phyloP scores from a whole-genome alignment of 306 rosid species.

The Biancaea sappan region DNA sequence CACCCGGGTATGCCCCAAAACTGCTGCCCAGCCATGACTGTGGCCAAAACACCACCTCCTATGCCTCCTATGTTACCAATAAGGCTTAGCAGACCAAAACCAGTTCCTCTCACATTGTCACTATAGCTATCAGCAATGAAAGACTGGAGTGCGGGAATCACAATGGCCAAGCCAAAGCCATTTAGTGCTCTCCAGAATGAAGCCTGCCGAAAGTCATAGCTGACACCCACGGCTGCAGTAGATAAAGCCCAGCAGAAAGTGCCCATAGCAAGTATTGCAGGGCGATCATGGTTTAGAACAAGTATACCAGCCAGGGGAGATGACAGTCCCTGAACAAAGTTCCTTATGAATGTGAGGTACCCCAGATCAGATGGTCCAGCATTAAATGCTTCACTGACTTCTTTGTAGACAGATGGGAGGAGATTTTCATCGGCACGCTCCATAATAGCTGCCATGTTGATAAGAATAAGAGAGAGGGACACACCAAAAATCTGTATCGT shows the following conservation, averaged over 20 bases:
- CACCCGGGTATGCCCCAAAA: constrained; percentile 82
- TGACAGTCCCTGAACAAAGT: constrained; percentile 80
- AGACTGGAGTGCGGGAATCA: constrained; percentile 95
- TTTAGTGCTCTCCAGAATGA: constrained; percentile 93
- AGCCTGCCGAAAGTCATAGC: constrained; percentile 65
- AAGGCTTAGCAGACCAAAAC: constrained; percentile 83
- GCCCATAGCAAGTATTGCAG: constrained; percentile 83
- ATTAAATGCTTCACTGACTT: constrained; percentile 90
- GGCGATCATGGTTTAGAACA: constrained; percentile 78
- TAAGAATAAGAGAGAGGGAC: constrained; percentile 77
- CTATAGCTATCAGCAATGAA: constrained; percentile 90
- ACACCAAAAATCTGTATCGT: constrained; percentile 57
- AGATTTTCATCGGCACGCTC: constrained; percentile 95
- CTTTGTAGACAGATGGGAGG: constrained; percentile 96
- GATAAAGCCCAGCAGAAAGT: constrained; percentile 94
- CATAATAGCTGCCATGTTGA: constrained; percentile 94
- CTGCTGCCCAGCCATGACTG: constrained; percentile 87
- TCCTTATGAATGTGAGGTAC: constrained; percentile 88
- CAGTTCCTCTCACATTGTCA: constrained; percentile 80
- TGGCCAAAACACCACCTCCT: constrained; percentile 96
- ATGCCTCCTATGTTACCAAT: constrained; percentile 83
- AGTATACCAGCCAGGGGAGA: constrained; percentile 94
- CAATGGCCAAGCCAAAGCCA: constrained; percentile 95
- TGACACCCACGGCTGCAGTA: constrained; percentile 84
- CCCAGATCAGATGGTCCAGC: constrained; percentile 96